phyloP scores from a whole-genome alignment of 176 grass and related monocot species.

The Ensete ventricosum region DNA sequence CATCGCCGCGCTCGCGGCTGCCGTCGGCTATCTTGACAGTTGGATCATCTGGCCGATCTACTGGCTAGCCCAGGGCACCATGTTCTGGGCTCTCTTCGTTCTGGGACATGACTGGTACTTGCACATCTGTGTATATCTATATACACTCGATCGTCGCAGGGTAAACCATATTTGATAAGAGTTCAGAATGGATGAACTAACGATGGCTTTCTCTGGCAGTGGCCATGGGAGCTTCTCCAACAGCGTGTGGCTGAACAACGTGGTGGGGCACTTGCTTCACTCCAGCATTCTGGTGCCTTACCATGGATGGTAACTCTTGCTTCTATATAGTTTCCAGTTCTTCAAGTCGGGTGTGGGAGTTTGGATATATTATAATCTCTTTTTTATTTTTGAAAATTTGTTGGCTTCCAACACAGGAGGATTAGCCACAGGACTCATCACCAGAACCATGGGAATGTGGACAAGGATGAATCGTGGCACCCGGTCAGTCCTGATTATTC shows the following conservation, averaged over 20 bases:
- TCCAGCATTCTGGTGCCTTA: slow-evolving; percentile 16
- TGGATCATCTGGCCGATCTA: slow-evolving; percentile 51
- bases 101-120: slow-evolving; percentile 45
- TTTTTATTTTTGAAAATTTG: too few species aligned
- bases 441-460: slow-evolving; percentile 20
- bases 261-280: slow-evolving; percentile 12
- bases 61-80: slow-evolving; percentile 45
- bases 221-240: slow-evolving; percentile 22
- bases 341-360: not conserved
- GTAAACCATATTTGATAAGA: too few species aligned
- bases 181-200: too few species aligned
- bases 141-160: too few species aligned
- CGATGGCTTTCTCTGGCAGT: not conserved
- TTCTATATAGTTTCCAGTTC: not conserved
- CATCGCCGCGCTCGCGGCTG: slow-evolving; percentile 23
- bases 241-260: slow-evolving; percentile 9
- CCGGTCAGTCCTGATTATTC: slow-evolving; percentile 2
- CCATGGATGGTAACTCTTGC: slow-evolving; percentile 17
- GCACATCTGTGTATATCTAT: too few species aligned
- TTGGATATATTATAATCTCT: too few species aligned
- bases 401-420: slow-evolving; percentile 1
- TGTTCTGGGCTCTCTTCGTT: slow-evolving; percentile 56
- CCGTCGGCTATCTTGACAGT: slow-evolving; percentile 3
- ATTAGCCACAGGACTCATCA: slow-evolving; percentile 20
- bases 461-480: slow-evolving; percentile 16